Conservation (phyloP, 805 yeast genomes). For the Crinitomyces ghanaensis region DNA sequence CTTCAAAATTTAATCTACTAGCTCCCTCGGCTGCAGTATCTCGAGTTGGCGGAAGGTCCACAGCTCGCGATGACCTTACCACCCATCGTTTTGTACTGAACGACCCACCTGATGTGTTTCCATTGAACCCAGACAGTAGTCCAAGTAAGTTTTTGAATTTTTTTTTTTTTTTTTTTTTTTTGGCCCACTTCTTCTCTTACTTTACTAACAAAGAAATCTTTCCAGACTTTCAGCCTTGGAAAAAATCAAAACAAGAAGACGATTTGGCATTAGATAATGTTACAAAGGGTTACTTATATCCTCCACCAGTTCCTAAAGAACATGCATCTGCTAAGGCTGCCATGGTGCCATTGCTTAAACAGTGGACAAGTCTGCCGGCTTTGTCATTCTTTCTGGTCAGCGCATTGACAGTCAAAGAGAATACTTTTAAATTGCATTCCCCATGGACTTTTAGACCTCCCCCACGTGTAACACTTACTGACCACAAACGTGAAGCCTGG, state of each 20-base stretch:
- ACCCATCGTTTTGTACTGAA: conserved; percentile 24
- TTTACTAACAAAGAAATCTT: no score
- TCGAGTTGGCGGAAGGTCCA: no score
- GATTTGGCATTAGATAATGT: conserved; percentile 41
- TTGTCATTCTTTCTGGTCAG: conserved; percentile 36
- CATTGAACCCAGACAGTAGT: conserved; percentile 16
- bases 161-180: no score
- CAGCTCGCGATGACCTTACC: conserved; percentile 18
- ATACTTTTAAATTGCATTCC: conserved; percentile 34
- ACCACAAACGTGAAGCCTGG: conserved; percentile 79
- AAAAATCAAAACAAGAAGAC: conserved; percentile 44
- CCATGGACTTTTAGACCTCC: conserved; percentile 63
- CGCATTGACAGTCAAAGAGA: conserved; percentile 38
- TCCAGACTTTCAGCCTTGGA: conserved; percentile 72
- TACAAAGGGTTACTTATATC: conserved; percentile 61
- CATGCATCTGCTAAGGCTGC: conserved; percentile 57
- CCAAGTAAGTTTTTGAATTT: no score
- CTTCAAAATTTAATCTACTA: no score
- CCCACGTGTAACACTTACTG: conserved; percentile 82
- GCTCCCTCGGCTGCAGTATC: no score
- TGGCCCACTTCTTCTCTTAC: no score
- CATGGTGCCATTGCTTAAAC: conserved; percentile 30
- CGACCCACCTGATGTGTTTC: conserved; percentile 27
- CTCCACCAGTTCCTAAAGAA: conserved; percentile 53
- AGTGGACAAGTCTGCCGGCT: conserved; percentile 36